Base-by-base conservation (phyloP, 345 rosid genomes). In the Punica granatum region DNA sequence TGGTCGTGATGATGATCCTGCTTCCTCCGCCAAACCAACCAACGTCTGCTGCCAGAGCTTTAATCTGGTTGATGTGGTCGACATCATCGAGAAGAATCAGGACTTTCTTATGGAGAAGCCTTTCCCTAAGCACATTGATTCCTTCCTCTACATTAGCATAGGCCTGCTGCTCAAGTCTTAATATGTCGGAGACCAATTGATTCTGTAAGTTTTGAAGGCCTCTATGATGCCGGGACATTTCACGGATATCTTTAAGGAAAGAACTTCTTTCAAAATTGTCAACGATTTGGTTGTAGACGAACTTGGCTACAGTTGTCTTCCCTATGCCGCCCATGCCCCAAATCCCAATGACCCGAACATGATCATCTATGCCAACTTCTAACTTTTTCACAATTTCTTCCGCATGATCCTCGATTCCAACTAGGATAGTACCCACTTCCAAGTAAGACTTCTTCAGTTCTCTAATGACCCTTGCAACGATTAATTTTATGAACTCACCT, bases 251-350 rank as follows among this genome's bases (percentile, higher is more conserved):
- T 4, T 30, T 18, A 8, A 71, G 46, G 54, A 71, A 71, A 37
- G 58, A 64, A 39, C 39, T 34, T 1, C 65, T 10, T n/a, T 65
- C 64, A 43, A 25, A 71, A 3, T 2, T 25, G 30, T 1, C 1
- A 11, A 25, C 6, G 6, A 56, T 13, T 21, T 31, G 12, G 0
- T 56, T 65, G 25, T 1, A 71, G 25, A 71, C 42, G 0, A 54
- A 62, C 19, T 63, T 65, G 54, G 30, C 69, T 19, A 65, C 69
- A 6, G 69, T 71, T 0, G 69, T 65, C 14, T 71, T 65, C 7
- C 69, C 74, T 0, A 71, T 71, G 1, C 74, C 69, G 4, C 65
- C 65, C 69, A 65, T 33, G 12, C 65, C 74, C 10, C 31, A 33
- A 1, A 42, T 28, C 10, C 32, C 58, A 14, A 71, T 12, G 31